Conservation (phyloP, 208 protist genomes). For the Acanthamoeba lenticulata region DNA sequence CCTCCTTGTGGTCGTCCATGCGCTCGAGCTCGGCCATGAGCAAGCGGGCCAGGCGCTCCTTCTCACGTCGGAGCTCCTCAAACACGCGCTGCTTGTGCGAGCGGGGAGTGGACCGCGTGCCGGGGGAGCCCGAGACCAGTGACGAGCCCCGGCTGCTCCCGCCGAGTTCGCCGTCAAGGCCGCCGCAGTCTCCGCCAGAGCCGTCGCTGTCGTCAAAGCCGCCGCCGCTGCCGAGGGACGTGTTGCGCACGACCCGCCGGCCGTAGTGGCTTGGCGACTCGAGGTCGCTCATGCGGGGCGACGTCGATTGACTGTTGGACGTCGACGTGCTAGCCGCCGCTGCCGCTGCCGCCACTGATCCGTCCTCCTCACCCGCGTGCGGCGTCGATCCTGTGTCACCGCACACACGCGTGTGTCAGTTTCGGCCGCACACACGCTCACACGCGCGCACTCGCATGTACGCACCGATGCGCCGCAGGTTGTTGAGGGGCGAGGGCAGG, state of each 20-base stretch:
- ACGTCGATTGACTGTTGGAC: background rate
- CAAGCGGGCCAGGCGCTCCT: background rate
- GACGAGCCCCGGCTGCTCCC: background rate
- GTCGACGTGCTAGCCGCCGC: background rate
- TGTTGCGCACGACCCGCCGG: background rate
- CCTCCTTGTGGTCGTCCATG: background rate
- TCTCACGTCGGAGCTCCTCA: background rate
- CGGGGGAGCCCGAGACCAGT: background rate
- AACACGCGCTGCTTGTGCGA: constrained; percentile 16
- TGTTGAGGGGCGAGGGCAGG: background rate
- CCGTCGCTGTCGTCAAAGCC: background rate
- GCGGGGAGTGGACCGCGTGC: background rate
- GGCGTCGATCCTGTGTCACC: background rate
- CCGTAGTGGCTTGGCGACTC: background rate
- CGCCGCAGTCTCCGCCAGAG: background rate
- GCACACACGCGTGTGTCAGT: background rate
- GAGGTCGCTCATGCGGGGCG: background rate
- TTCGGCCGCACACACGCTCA: background rate
- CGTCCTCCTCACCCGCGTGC: background rate
- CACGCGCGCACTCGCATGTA: background rate
- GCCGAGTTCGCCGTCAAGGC: no score
- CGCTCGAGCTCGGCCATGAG: constrained; percentile 3
- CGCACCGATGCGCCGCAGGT: background rate
- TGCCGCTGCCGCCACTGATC: background rate
- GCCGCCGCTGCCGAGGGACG: background rate